These are phyloP conservation scores for Tuber borchii DNA, from an alignment of 495 filamentous ascomycete species.

Conservation along the genomic window DNA sequence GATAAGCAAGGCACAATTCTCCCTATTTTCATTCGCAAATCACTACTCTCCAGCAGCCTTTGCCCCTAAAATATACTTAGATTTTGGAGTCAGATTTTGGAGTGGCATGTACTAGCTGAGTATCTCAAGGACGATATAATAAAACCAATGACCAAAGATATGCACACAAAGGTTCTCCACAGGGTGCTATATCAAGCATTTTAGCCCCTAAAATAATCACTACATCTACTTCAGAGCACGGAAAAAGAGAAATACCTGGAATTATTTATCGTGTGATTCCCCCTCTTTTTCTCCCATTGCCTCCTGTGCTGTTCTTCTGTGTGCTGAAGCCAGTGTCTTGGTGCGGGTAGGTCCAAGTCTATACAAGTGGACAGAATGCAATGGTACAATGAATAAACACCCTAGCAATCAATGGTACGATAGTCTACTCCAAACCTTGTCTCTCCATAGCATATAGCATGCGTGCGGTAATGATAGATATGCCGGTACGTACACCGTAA, in stretches of 20 bases:
- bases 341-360: neutral
- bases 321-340: neutral
- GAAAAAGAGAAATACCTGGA: too few species aligned
- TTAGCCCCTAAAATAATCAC: neutral
- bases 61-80: neutral
- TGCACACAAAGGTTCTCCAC: too few species aligned
- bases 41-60: too few species aligned
- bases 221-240: too few species aligned
- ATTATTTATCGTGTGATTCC: neutral
- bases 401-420: neutral
- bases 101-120: too few species aligned
- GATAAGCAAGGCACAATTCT: too few species aligned
- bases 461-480: neutral
- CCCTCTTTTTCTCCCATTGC: neutral
- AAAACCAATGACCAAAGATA: too few species aligned
- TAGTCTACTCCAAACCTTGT: neutral
- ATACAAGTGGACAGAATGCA: neutral
- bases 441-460: neutral
- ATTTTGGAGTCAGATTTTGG: neutral
- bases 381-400: neutral
- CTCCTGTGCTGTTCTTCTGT: neutral
- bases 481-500: slow-evolving; percentile 1
- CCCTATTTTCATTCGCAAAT: too few species aligned
- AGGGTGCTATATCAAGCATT: too few species aligned
- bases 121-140: too few species aligned